Conservation (phyloP, 1,139 yeast species). For the Scheffersomyces cryptocercus region DNA sequence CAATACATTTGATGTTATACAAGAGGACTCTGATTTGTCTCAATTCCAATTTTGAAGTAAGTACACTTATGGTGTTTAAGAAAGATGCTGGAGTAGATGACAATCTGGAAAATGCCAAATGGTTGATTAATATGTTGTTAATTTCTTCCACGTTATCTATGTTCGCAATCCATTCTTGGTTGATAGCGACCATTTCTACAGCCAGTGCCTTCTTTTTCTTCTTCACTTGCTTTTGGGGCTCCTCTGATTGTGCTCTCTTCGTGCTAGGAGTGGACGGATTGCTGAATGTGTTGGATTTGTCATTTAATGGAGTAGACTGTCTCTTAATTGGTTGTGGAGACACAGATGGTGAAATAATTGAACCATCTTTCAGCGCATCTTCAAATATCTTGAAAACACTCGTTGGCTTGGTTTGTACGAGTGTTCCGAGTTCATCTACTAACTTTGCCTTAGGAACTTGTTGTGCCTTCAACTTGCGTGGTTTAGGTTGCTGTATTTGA, state of each 20-base stretch:
- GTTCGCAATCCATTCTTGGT: conserved; percentile 27
- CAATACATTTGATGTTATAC: conserved; percentile 59
- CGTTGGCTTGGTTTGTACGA: conserved; percentile 5
- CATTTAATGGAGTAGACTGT: conserved; percentile 24
- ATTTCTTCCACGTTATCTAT: conserved; percentile 51
- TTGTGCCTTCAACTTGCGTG: background rate
- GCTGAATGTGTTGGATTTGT: conserved; percentile 23
- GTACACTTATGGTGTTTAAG: conserved; percentile 60
- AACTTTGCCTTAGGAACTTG: background rate
- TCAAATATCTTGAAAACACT: conserved; percentile 16
- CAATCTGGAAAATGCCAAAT: conserved; percentile 85
- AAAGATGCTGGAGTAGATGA: conserved; percentile 81
- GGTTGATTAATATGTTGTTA: conserved; percentile 70
- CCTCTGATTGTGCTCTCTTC: conserved; percentile 31
- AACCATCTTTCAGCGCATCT: conserved; percentile 6
- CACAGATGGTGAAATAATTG: background rate
- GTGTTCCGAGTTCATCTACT: background rate
- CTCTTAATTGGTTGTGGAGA: conserved; percentile 9
- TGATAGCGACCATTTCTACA: conserved; percentile 20
- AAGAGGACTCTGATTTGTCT: conserved; percentile 54
- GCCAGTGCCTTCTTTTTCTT: conserved; percentile 11
- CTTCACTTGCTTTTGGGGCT: conserved; percentile 21
- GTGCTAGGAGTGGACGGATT: conserved; percentile 18
- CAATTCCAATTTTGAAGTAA: conserved; percentile 43
- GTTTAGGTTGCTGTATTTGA: conserved; percentile 2